Conservation (phyloP, 2,329 filamentous ascomycete genomes). For the Neonectria faginata region DNA sequence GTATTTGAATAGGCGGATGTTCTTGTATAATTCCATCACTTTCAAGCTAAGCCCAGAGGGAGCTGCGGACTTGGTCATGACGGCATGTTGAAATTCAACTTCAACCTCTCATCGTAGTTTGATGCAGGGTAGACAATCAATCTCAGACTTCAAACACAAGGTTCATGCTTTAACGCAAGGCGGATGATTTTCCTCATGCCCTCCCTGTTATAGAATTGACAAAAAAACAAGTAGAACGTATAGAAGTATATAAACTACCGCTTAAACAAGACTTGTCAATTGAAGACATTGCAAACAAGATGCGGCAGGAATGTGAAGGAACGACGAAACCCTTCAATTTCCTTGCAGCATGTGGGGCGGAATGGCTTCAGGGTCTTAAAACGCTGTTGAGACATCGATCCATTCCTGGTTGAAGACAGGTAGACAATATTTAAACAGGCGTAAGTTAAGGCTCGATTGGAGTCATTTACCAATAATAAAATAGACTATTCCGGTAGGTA, state of each 20-base stretch:
- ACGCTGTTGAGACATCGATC: conserved; percentile 1
- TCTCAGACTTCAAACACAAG: neutral
- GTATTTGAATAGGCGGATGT: neutral
- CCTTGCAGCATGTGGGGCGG: neutral
- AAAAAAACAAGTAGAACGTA: neutral
- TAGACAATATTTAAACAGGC: too few species aligned
- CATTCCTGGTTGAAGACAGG: neutral
- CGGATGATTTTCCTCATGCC: neutral
- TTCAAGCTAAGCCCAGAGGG: neutral
- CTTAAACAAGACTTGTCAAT: conserved; percentile 1
- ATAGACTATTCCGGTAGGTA: too few species aligned
- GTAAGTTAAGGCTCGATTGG: too few species aligned
- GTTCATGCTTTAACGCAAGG: too few species aligned
- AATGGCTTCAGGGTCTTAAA: neutral
- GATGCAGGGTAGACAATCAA: neutral
- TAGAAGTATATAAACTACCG: too few species aligned
- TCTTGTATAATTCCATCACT: too few species aligned
- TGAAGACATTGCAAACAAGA: conserved; percentile 8
- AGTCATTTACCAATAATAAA: too few species aligned
- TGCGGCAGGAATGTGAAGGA: neutral
- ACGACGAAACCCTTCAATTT: conserved; percentile 7
- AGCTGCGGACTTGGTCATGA: neutral
- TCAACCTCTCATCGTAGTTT: neutral
- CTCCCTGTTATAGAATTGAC: neutral
- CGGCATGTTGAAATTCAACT: neutral